Evolutionary conservation across 1,284 basidiomycete genomes (phyloP), one percentile per base, ranked within the genome.

Genomic region (Naganishia cerealis): DNA sequence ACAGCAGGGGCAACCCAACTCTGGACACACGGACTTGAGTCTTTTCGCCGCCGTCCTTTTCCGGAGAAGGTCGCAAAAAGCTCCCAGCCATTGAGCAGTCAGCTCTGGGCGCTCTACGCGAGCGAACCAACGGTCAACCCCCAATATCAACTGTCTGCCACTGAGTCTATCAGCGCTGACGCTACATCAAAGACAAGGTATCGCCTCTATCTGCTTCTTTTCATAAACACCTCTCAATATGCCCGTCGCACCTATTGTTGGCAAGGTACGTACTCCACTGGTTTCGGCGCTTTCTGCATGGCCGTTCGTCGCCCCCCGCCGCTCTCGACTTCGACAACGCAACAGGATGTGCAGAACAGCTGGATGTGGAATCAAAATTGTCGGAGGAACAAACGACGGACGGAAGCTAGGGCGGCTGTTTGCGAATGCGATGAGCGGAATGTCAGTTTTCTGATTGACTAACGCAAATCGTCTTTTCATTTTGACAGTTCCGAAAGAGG

Each of bases 221-320:
- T 54, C 55, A 62, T 58, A 48, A 29, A 21, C 50, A 63, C 66
- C 40, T 50, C 63, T 50, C 56, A 72, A 40, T 38, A 90, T 90
- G 88, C 80, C 89, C 76, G 88, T 93, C 78, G 88, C 90, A 72
- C 91, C 91, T 74, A 92, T 93, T 80, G 88, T 88, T 67, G 91
- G 91, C 79, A 91, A 87, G 82, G 74, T 77, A 38, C 53, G 73
- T 67, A 54, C 46, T 7, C 33, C 46, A 13, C 12, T 15, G 3
- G 46, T 8, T 8, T 24, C 46, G 8, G 9, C 8, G 24, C 46
- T 9, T 50, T 15, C 24, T 50, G 46, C 46, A 50, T 50, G 21
- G 21, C 46, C n/a, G n/a, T 24, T 21, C 24, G 46, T 50, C 21
- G n/a, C 21, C 21, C 9, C 24, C 21, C n/a, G 21, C 46, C 46